A percentile compares a stretch with the other conserved stretches of the same genome.
Conservation (phyloP, 2,329 filamentous ascomycete species). For the Setomelanomma holmii region DNA sequence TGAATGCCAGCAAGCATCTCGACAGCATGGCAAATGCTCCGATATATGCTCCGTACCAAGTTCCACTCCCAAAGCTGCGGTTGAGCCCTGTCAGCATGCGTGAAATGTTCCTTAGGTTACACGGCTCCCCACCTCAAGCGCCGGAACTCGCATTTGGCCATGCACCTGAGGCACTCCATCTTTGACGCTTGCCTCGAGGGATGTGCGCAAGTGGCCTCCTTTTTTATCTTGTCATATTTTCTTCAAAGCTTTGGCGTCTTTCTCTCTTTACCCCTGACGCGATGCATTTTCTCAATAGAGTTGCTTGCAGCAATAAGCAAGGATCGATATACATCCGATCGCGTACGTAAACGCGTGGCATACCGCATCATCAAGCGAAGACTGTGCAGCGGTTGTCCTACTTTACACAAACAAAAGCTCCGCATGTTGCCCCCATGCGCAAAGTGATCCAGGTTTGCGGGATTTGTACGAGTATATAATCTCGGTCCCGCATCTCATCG, state of each 20-base stretch:
- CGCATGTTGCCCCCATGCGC: neutral
- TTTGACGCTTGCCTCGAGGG: neutral
- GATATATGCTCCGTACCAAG: neutral
- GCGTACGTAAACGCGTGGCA: neutral
- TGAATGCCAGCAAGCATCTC: neutral
- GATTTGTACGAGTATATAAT: neutral
- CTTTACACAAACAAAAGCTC: neutral
- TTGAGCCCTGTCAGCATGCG: neutral
- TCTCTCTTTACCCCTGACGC: neutral
- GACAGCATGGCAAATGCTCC: too few species aligned
- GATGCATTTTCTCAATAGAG: too few species aligned
- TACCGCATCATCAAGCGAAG: neutral
- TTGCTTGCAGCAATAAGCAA: neutral
- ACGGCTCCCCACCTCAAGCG: conserved; percentile 1
- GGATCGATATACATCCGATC: neutral
- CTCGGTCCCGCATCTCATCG: neutral
- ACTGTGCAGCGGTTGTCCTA: neutral
- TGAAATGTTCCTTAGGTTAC: neutral
- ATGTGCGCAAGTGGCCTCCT: neutral
- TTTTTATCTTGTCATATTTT: neutral
- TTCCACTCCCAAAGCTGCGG: neutral
- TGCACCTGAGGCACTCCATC: neutral
- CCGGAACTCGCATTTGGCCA: neutral
- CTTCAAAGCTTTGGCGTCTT: neutral
- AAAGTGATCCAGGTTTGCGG: neutral